A percentile compares a stretch with the other conserved stretches of the same genome.
Evolutionary conservation across 176 grass and related monocot genomes (phyloP).

Genomic region (maize (Zea mays)): DNA sequence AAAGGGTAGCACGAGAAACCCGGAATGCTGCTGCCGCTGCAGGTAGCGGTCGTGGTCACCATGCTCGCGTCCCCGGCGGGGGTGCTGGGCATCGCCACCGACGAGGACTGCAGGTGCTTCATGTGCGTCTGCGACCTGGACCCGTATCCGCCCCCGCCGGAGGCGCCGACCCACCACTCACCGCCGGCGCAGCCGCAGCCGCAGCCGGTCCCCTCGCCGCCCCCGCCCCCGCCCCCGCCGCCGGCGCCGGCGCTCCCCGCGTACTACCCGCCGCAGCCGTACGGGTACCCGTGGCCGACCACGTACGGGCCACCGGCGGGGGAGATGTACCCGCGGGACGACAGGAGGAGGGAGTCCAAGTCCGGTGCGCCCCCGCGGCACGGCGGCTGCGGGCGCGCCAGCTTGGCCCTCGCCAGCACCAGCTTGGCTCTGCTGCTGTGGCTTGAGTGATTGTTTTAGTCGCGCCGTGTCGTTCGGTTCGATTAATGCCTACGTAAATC

Average conservation of each 20-base stretch:
- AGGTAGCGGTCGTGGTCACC: background rate
- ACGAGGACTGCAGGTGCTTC: constrained; percentile 51
- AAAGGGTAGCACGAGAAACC: background rate
- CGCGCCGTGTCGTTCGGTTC: background rate
- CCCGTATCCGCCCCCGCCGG: constrained; percentile 45
- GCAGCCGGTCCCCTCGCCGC: constrained; percentile 17
- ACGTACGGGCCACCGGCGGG: constrained; percentile 22
- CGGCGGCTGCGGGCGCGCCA: background rate
- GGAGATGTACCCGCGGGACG: constrained; percentile 50
- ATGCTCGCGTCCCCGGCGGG: background rate
- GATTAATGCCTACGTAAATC: background rate
- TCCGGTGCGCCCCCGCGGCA: constrained; percentile 21
- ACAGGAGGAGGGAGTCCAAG: background rate
- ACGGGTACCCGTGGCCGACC: constrained; percentile 34
- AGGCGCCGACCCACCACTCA: constrained; percentile 11
- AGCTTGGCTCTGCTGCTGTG: background rate
- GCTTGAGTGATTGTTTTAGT: background rate
- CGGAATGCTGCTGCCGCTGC: constrained; percentile 1
- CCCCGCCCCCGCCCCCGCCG: constrained; percentile 21
- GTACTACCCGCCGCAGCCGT: constrained; percentile 39
- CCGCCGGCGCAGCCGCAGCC: background rate
- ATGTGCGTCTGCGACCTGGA: constrained; percentile 61
- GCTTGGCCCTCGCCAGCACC: background rate
- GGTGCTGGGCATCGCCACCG: background rate
- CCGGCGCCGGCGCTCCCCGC: background rate